These are phyloP conservation scores for Apiospora saccharicola DNA, from an alignment of 2,329 filamentous ascomycete species.

Conservation along the genomic window DNA sequence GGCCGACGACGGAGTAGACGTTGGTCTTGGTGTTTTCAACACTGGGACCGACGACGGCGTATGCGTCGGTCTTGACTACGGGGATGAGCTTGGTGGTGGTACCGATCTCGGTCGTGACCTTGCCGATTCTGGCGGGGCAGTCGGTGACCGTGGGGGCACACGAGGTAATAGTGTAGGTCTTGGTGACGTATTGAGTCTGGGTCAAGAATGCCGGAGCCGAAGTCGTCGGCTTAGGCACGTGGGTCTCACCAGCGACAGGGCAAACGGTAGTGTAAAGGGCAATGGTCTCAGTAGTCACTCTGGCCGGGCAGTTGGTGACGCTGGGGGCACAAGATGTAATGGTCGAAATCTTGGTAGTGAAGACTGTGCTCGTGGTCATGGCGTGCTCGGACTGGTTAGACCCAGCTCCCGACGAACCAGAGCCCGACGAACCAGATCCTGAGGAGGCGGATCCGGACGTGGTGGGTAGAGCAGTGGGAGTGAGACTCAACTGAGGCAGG, in stretches of 20 bases:
- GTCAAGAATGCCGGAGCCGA: not conserved
- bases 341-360: slow-evolving; percentile 44
- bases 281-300: not conserved
- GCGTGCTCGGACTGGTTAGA: not conserved
- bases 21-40: slow-evolving; percentile 50
- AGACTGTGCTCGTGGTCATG: slow-evolving; percentile 37
- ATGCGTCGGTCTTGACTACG: slow-evolving; percentile 59
- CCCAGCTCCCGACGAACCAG: not conserved
- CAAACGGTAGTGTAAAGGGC: slow-evolving; percentile 1
- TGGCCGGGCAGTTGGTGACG: slow-evolving; percentile 42
- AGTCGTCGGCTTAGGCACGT: not conserved
- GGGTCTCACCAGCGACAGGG: not conserved
- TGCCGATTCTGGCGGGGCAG: slow-evolving; percentile 47
- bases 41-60: slow-evolving; percentile 27
- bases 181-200: not conserved
- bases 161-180: slow-evolving; percentile 39
- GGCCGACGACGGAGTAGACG: not conserved
- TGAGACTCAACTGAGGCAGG: not conserved
- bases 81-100: slow-evolving; percentile 56
- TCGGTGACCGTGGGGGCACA: slow-evolving; percentile 44
- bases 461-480: not conserved
- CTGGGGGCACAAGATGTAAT: slow-evolving; percentile 43
- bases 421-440: not conserved
- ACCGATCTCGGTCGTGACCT: slow-evolving; percentile 49
- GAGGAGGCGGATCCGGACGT: not conserved